A percentile compares a stretch with the other conserved stretches of the same genome.
Evolutionary conservation across 2,329 filamentous ascomycete genomes (phyloP).

Genomic region (Cercospora berteroae): DNA sequence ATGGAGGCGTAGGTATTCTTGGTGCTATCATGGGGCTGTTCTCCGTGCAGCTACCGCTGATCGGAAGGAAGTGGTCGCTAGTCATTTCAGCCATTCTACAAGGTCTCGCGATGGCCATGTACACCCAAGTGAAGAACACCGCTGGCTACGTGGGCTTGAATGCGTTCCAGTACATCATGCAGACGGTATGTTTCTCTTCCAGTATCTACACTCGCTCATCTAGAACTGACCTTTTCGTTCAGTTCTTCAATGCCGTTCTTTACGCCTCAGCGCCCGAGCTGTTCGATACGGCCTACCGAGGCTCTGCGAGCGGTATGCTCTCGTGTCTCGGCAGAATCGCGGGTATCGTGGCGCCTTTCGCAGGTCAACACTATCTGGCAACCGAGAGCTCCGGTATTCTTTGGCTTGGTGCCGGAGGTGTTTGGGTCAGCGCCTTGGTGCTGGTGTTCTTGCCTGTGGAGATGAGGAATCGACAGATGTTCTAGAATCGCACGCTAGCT

Average conservation of each 20-base stretch:
- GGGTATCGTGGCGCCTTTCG: slow-evolving; percentile 19
- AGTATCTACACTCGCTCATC: background rate
- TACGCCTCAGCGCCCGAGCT: slow-evolving; percentile 55
- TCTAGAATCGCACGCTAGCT: background rate
- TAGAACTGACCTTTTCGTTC: background rate
- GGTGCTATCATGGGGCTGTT: slow-evolving; percentile 53
- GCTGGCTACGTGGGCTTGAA: slow-evolving; percentile 52
- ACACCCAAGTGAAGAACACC: slow-evolving; percentile 46
- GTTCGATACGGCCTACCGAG: slow-evolving; percentile 49
- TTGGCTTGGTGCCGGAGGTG: slow-evolving; percentile 18
- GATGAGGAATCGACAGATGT: slow-evolving; percentile 22
- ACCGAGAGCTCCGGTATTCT: slow-evolving; percentile 11
- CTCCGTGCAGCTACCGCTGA: slow-evolving; percentile 48
- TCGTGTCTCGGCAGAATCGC: slow-evolving; percentile 19
- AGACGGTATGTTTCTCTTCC: slow-evolving; percentile 38
- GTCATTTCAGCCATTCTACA: slow-evolving; percentile 45
- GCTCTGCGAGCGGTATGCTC: slow-evolving; percentile 51
- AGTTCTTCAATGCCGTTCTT: slow-evolving; percentile 50
- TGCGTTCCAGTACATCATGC: slow-evolving; percentile 54
- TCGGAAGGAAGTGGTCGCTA: slow-evolving; percentile 50
- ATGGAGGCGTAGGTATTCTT: slow-evolving; percentile 32
- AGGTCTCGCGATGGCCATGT: slow-evolving; percentile 48
- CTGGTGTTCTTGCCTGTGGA: slow-evolving; percentile 19
- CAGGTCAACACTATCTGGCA: slow-evolving; percentile 13
- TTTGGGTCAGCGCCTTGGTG: slow-evolving; percentile 16